Evolutionary conservation across 257 asterid species (phyloP).

Genomic region (Solanum paucissectum): DNA sequence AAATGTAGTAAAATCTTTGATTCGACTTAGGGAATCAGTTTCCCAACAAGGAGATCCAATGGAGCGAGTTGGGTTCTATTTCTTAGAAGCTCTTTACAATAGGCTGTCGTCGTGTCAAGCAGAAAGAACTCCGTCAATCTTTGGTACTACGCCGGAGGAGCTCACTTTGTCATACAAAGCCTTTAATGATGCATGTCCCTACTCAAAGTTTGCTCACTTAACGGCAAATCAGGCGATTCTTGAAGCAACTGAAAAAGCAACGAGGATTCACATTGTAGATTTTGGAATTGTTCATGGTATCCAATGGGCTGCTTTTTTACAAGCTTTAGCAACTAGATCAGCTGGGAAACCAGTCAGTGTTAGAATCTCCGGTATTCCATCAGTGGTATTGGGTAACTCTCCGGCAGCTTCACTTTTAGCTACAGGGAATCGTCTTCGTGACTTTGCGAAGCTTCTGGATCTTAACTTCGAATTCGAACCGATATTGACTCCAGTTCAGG

Average conservation of each 20-base stretch:
- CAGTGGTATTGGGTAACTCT: conserved; percentile 51
- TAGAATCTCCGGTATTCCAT: conserved; percentile 87
- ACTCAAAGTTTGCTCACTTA: conserved; percentile 78
- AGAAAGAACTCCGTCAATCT: conserved; percentile 14
- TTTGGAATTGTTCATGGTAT: conserved; percentile 91
- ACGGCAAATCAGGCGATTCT: conserved; percentile 93
- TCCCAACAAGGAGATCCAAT: conserved; percentile 59
- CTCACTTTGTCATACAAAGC: conserved; percentile 63
- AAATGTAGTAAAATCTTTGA: conserved; percentile 42
- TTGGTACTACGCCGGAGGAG: conserved; percentile 52
- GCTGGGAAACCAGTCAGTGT: conserved; percentile 65
- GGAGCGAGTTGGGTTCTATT: conserved; percentile 69
- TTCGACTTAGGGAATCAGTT: conserved; percentile 46
- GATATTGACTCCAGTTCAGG: conserved; percentile 49
- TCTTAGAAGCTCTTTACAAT: conserved; percentile 60
- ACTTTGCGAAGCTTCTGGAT: conserved; percentile 69
- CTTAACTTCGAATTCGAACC: conserved; percentile 82
- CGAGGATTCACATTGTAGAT: conserved; percentile 74
- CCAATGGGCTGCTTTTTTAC: conserved; percentile 96
- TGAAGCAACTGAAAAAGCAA: conserved; percentile 59
- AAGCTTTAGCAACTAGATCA: conserved; percentile 87
- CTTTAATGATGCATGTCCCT: conserved; percentile 86
- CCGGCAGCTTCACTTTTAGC: conserved; percentile 60
- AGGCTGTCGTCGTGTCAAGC: conserved; percentile 26
- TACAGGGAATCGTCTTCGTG: conserved; percentile 77